Base-by-base conservation (phyloP, 805 yeast species). In the Jamesozyma lodderae region DNA sequence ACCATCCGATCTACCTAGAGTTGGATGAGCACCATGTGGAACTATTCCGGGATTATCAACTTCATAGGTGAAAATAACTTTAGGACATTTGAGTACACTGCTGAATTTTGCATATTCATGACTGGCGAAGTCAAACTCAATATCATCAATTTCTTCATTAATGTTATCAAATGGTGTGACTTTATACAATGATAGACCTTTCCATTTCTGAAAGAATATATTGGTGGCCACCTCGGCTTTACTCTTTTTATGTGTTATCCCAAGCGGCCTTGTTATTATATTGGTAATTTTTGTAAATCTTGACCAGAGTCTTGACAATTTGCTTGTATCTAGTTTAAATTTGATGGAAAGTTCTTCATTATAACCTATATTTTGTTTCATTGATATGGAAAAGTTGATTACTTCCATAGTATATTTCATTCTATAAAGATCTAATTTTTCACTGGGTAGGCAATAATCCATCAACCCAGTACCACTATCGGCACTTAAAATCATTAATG, bases 101-200 rank as follows among this genome's bases (percentile, higher is more conserved):
- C 92, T 74, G 44, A 73, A 81, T 56, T 79, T 82, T 0, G 92
- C 97, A 59, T 92, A 92, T 52, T 92, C 96, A 20, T 75, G 71
- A 11, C 60, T 61, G 1, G 55, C 45, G 3, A 59, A 57, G 20
- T 63, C 67, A 41, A 49, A 53, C 15, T 48, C 51, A 19, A 53
- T 50, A 30, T 55, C 55, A n/a, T 55, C 64, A 11, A 57, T 45
- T 3, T 68, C 51, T 6, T 49, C 43, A 2, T 59, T 52, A 4
- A 51, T 56, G 6, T 51, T 51, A 18, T 60, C 65, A 6, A 55
- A 60, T 9, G 68, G 68, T n/a, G 75, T 53, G 3, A 45, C 51
- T 35, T 46, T 51, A 54, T 88, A 90, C 26, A 92, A 69, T 11
- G 75, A 65, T 19, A 90, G 60, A 1, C 97, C 97, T 43, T 65